phyloP scores from a whole-genome alignment of 768 basidiomycete genomes.

The Termitomyces sp. region DNA sequence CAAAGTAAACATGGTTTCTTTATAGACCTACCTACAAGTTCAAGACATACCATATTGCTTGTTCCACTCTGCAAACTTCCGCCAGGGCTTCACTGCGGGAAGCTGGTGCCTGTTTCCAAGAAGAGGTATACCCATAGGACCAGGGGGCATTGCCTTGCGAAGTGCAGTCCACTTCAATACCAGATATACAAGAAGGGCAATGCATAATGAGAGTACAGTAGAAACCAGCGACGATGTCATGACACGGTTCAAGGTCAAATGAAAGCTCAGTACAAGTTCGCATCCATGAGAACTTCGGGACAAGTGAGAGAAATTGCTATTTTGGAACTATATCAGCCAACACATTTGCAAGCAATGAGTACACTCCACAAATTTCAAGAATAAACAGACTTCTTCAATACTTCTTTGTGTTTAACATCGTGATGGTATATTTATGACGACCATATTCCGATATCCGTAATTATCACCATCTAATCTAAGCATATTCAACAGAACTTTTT shows the following conservation, averaged over 20 bases:
- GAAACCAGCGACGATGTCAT: neutral
- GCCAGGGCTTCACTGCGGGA: conserved; percentile 43
- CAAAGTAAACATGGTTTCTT: neutral
- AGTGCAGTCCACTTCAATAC: conserved; percentile 24
- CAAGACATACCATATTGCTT: conserved; percentile 32
- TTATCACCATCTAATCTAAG: neutral
- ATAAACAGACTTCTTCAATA: neutral
- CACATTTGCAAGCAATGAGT: too few relatives aligned
- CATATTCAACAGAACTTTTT: neutral
- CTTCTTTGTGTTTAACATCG: too few relatives aligned
- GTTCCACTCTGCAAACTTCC: conserved; percentile 44
- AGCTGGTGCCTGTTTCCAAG: conserved; percentile 43
- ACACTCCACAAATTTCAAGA: neutral
- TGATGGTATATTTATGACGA: neutral
- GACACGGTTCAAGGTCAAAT: neutral
- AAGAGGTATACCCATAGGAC: conserved; percentile 37
- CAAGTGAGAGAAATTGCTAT: neutral
- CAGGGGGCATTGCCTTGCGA: conserved; percentile 37
- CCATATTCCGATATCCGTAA: neutral
- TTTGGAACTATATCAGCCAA: neutral
- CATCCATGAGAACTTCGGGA: neutral
- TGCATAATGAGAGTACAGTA: neutral
- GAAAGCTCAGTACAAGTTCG: neutral
- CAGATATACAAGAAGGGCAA: conserved; percentile 17
- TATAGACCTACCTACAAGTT: neutral